Percentiles rank a stretch among this genome's conserved stretches.
phyloP scores from a whole-genome alignment of 768 basidiomycete genomes.

The Boletus barrowsii region DNA sequence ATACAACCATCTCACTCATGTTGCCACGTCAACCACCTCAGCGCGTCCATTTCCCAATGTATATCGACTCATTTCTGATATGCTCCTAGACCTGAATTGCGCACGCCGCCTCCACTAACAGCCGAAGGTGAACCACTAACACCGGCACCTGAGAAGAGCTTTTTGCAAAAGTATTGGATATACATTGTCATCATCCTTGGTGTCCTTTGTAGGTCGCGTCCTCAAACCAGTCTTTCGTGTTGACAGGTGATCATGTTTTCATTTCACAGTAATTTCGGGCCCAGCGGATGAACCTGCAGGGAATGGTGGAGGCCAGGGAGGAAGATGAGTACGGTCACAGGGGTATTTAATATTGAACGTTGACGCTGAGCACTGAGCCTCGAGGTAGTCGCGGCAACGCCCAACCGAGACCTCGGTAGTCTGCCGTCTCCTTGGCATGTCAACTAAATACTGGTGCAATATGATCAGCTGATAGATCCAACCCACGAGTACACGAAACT shows the following conservation, averaged over 20 bases:
- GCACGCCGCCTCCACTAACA: slow-evolving; percentile 63
- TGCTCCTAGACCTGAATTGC: slow-evolving; percentile 58
- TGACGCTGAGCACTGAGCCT: too few relatives aligned
- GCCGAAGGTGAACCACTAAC: slow-evolving; percentile 61
- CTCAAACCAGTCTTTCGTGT: neutral
- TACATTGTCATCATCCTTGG: slow-evolving; percentile 63
- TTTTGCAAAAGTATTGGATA: slow-evolving; percentile 90
- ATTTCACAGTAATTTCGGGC: slow-evolving; percentile 27
- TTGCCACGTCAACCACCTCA: slow-evolving; percentile 51
- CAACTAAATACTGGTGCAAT: slow-evolving; percentile 18
- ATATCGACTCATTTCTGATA: slow-evolving; percentile 1
- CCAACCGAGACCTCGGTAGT: neutral
- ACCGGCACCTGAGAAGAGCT: slow-evolving; percentile 67
- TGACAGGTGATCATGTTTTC: neutral
- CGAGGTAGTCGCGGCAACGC: neutral
- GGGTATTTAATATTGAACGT: too few relatives aligned
- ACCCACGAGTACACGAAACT: neutral
- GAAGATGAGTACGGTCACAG: slow-evolving; percentile 16
- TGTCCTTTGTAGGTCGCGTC: slow-evolving; percentile 49
- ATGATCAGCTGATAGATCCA: slow-evolving; percentile 9
- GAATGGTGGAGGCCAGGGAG: slow-evolving; percentile 19
- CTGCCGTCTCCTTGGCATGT: slow-evolving; percentile 1
- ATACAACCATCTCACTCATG: slow-evolving; percentile 56
- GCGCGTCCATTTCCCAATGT: slow-evolving; percentile 36
- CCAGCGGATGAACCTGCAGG: slow-evolving; percentile 28